Evolutionary conservation across 2,329 filamentous ascomycete species (phyloP), one percentile per base, ranked within the genome.

Genomic region (Monosporascus sp.): DNA sequence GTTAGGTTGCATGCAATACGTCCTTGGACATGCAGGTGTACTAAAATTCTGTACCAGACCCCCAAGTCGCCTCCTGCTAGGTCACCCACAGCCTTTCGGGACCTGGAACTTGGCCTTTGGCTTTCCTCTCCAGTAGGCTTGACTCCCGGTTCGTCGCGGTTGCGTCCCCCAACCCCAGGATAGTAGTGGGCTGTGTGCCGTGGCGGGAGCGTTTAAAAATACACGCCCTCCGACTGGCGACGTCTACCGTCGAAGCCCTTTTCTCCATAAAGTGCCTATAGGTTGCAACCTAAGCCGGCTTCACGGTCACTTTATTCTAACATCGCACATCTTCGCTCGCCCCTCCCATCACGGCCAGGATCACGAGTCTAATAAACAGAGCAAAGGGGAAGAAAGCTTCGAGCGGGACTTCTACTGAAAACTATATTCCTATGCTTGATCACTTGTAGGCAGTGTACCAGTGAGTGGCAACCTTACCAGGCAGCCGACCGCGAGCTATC

Each of bases 1-100:
- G 59, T 66, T 62, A 53, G 60, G 64, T 60, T 63, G 62, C 63
- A 66, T 67, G 63, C 60, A 61, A 65, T 9, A 35, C 58, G 58
- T 60, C 64, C 63, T 60, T 61, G 59, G 58, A 57, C 61, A 61
- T 65, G 63, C 64, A 61, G 57, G 59, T 58, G 59, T 58, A 58
- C 63, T 64, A 64, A 61, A 67, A 62, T 64, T 65, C 63, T 66
- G 65, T 70, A 65, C 67, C 60, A 59, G 54, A 56, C 63, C 59
- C 61, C 63, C 63, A 65, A 66, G 60, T 64, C 60, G 56, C 57
- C 60, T 63, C 59, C 58, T 57, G 55, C 56, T 58, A 53, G 51
- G 16, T 7, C 43, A 3, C n/a, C 43, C 24, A 24, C 43, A 46
- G 43, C 24, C 43, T 46, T 31, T 24, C 26, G 55, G 63, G 57